Base-by-base conservation (phyloP, 2,329 filamentous ascomycete species). In the Seiridium cupressi region DNA sequence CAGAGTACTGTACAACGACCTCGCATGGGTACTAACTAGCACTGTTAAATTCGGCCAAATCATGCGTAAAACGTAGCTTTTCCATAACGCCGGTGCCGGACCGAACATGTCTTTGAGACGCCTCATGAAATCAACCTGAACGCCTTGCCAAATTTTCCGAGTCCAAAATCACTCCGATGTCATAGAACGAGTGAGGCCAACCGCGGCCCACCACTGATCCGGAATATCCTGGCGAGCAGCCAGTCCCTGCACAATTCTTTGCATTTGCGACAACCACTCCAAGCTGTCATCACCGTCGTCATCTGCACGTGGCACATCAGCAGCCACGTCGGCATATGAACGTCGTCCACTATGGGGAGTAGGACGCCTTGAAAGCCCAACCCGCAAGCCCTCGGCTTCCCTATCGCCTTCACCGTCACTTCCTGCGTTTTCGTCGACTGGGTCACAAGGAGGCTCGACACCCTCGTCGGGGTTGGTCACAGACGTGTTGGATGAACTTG, bases 121-220 rank as follows among this genome's bases (percentile, higher is more conserved):
- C 11, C 32, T 49, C 11, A 36, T 38, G n/a, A 53, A 53, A 53
- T 53, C 49, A 53, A 53, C 36, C n/a, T 44, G 38, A 40, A 55
- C 38, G 53, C 36, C 53, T 8, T 31, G 11, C 51, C n/a, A 4
- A 38, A 31, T 35, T n/a, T 40, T 40, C 49, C 26, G 26, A 42
- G 26, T 44, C 26, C 53, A 42, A 18, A n/a, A 53, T 53, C 35
- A 53, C 26, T 79, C 78, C 42, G 73, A 76, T 18, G 77, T 74
- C 58, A 86, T 74, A 11, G 81, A 88, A 63, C 87, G 84, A 68
- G 81, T 87, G 64, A 91, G 80, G 47, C 89, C 89, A 61, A 83
- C 88, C 68, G 85, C 83, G 61, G 85, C 85, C 92, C 92, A 96
- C 87, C 89, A 93, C 64, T 92, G 88, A 62, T 95, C 91, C 0